These are phyloP conservation scores for Onygenales sp. DNA, from an alignment of 2,329 filamentous ascomycete species.

Conservation along the genomic window DNA sequence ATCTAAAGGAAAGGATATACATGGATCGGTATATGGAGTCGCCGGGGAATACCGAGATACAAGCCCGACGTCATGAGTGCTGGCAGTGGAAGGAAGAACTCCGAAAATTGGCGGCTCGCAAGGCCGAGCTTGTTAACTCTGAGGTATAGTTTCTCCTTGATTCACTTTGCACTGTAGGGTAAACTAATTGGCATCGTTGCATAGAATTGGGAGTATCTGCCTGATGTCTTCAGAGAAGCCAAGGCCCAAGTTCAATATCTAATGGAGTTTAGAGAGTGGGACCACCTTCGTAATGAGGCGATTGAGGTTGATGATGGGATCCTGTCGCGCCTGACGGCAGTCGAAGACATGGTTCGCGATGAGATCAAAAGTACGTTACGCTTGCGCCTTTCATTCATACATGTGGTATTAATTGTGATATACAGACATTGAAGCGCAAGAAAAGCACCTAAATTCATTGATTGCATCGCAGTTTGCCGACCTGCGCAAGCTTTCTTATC, in stretches of 20 bases:
- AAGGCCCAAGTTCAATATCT: constrained; percentile 37
- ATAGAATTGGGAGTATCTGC: constrained; percentile 20
- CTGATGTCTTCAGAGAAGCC: constrained; percentile 23
- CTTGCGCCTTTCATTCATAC: background rate
- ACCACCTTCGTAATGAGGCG: constrained; percentile 24
- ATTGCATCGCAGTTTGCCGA: constrained; percentile 53
- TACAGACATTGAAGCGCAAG: constrained; percentile 27
- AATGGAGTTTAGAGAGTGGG: constrained; percentile 25
- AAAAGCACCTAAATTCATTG: constrained; percentile 38
- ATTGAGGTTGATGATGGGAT: constrained; percentile 36
- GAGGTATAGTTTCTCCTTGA: constrained; percentile 12
- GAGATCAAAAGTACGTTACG: constrained; percentile 36
- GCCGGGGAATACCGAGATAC: constrained; percentile 55
- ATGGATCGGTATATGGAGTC: constrained; percentile 78
- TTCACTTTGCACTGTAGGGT: background rate
- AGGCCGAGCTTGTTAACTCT: constrained; percentile 32
- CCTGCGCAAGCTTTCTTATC: constrained; percentile 61
- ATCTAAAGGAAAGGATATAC: constrained; percentile 71
- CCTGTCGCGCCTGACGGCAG: constrained; percentile 33
- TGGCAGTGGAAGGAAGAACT: constrained; percentile 63
- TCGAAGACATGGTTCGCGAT: constrained; percentile 34
- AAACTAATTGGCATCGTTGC: constrained; percentile 1
- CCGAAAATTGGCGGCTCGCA: constrained; percentile 42
- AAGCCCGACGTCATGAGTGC: constrained; percentile 53
- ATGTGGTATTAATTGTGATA: background rate